phyloP scores from a whole-genome alignment of 441 rosid genomes.

The Corymbia citriodora region DNA sequence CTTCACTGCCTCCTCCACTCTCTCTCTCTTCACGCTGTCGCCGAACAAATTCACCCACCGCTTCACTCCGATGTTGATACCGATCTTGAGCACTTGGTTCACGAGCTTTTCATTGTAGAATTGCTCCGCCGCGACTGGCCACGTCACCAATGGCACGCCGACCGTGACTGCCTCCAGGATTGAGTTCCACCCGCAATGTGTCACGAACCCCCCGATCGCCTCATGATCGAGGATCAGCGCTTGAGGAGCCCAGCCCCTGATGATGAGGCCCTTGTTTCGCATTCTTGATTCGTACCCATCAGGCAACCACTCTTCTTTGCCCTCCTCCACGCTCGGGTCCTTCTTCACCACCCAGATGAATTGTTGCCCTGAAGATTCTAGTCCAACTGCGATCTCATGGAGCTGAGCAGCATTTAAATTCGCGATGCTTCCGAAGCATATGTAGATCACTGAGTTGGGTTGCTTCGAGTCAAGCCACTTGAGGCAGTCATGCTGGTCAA shows the following conservation, averaged over 20 bases:
- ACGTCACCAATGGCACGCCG: slow-evolving; percentile 51
- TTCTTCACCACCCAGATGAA: slow-evolving; percentile 57
- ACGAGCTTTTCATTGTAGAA: slow-evolving; percentile 48
- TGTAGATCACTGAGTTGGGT: slow-evolving; percentile 45
- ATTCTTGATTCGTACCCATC: slow-evolving; percentile 44
- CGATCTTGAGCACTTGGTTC: slow-evolving; percentile 32
- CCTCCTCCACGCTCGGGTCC: background rate
- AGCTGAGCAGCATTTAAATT: slow-evolving; percentile 26
- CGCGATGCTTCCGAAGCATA: slow-evolving; percentile 43
- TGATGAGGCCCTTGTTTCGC: slow-evolving; percentile 38
- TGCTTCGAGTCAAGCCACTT: slow-evolving; percentile 54
- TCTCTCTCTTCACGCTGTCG: slow-evolving; percentile 28
- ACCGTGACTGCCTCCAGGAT: slow-evolving; percentile 42
- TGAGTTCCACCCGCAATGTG: slow-evolving; percentile 74
- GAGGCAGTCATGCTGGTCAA: slow-evolving; percentile 38
- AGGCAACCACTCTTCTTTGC: slow-evolving; percentile 41
- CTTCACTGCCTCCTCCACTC: slow-evolving; percentile 35
- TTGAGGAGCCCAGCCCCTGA: slow-evolving; percentile 69
- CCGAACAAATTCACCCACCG: slow-evolving; percentile 13
- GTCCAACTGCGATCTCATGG: slow-evolving; percentile 41
- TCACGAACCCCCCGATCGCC: slow-evolving; percentile 51
- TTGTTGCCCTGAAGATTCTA: slow-evolving; percentile 41
- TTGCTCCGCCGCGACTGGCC: slow-evolving; percentile 48
- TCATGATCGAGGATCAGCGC: slow-evolving; percentile 56
- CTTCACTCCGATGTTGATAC: slow-evolving; percentile 31